A percentile compares a stretch with the other conserved stretches of the same genome.
phyloP scores from a whole-genome alignment of 2,329 filamentous ascomycete genomes.

The Pestalotiopsis sp. region DNA sequence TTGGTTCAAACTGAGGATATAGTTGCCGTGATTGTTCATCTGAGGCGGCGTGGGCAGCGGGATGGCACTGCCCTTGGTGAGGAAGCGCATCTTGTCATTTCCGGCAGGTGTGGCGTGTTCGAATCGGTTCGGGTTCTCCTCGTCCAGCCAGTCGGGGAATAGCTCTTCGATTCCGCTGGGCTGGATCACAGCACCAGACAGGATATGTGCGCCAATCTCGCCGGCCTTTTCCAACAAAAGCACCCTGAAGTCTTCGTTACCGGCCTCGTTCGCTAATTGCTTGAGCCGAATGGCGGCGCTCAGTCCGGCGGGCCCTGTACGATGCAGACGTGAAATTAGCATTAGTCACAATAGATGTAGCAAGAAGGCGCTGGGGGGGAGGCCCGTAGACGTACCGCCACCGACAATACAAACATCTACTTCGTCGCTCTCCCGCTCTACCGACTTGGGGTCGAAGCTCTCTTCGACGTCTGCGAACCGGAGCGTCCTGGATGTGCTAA shows the following conservation, averaged over 20 bases:
- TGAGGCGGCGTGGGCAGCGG: conserved; percentile 89
- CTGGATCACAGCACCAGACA: conserved; percentile 94
- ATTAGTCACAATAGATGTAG: not conserved
- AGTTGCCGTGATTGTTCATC: conserved; percentile 98
- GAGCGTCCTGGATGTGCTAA: conserved; percentile 37
- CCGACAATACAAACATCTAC: conserved; percentile 98
- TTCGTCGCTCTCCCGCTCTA: conserved; percentile 88
- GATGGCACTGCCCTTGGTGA: conserved; percentile 78
- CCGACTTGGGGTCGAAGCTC: conserved; percentile 64
- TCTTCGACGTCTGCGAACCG: conserved; percentile 44
- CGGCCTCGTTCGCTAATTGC: conserved; percentile 90
- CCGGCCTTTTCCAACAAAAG: conserved; percentile 93
- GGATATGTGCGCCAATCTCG: conserved; percentile 90
- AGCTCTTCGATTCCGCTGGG: conserved; percentile 87
- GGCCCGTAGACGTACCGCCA: conserved; percentile 59
- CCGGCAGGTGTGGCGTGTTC: conserved; percentile 83
- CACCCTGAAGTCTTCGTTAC: conserved; percentile 94
- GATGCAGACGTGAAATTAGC: conserved; percentile 10
- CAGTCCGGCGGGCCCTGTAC: conserved; percentile 79
- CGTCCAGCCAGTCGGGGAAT: conserved; percentile 89
- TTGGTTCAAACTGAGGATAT: conserved; percentile 94
- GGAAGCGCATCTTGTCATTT: conserved; percentile 87
- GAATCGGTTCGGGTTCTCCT: conserved; percentile 87
- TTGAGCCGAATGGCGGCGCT: conserved; percentile 93
- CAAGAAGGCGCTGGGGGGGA: not conserved